These are phyloP conservation scores for Nicotiana noctiflora DNA, from an alignment of 257 asterid species.

Conservation along the genomic window DNA sequence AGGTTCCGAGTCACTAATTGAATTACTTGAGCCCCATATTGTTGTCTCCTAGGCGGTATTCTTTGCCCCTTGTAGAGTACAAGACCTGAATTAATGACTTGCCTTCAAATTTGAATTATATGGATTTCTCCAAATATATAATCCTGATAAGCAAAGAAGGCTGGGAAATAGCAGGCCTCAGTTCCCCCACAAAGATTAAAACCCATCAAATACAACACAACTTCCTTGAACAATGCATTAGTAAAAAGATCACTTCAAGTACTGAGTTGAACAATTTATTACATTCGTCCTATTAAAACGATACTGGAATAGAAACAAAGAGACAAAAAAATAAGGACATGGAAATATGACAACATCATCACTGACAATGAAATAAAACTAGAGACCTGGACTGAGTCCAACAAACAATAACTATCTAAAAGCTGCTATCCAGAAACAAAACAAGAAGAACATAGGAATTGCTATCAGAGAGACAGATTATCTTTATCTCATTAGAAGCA, in stretches of 20 bases:
- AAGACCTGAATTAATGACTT: background rate
- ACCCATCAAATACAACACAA: background rate
- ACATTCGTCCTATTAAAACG: background rate
- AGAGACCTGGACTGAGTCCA: background rate
- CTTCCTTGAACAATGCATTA: background rate
- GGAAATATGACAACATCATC: background rate
- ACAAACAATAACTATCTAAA: background rate
- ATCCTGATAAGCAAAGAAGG: background rate
- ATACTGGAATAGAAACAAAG: background rate
- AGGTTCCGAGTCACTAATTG: no score
- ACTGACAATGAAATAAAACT: background rate
- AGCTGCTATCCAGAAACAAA: no score
- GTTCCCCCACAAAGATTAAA: background rate
- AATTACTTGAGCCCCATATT: background rate
- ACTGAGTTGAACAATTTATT: background rate
- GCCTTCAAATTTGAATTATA: background rate
- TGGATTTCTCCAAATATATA: no score
- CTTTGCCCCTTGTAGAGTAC: background rate
- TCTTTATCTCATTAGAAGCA: slow-evolving; percentile 1
- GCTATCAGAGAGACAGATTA: background rate
- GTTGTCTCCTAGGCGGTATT: background rate
- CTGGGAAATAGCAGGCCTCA: background rate
- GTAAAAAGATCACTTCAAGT: background rate
- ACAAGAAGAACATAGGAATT: no score
- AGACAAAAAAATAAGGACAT: background rate